Evolutionary conservation across 192 early-diverging fungal species (phyloP).

Genomic region (Backusella mclennaniae): DNA sequence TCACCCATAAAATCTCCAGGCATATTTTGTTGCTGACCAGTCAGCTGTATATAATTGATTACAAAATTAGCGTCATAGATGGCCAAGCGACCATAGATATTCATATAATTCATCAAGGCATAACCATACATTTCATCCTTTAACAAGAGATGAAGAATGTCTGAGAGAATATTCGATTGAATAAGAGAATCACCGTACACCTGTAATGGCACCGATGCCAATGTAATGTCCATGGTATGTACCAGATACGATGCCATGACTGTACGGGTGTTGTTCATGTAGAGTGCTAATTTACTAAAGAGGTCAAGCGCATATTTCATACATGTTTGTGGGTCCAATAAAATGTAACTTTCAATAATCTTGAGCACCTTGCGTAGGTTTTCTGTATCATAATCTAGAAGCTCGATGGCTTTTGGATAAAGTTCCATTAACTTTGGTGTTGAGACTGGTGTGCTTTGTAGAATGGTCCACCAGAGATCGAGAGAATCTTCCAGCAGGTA

Average conservation of each 20-base stretch:
- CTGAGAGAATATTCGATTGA: constrained; percentile 53
- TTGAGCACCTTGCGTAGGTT: constrained; percentile 70
- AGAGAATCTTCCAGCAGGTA: constrained; percentile 89
- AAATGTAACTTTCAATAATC: constrained; percentile 83
- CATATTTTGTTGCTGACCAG: constrained; percentile 43
- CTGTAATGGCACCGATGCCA: constrained; percentile 47
- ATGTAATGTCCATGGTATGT: constrained; percentile 56
- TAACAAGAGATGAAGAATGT: constrained; percentile 54
- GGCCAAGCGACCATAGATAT: constrained; percentile 59
- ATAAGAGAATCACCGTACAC: constrained; percentile 51
- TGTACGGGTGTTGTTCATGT: constrained; percentile 38
- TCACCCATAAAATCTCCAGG: constrained; percentile 43
- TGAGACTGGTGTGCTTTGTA: constrained; percentile 63
- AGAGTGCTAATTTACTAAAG: background rate
- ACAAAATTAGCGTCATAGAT: constrained; percentile 58
- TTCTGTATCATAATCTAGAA: constrained; percentile 78
- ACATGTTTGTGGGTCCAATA: constrained; percentile 39
- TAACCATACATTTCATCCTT: constrained; percentile 54
- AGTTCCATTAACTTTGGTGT: constrained; percentile 59
- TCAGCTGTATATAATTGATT: constrained; percentile 44
- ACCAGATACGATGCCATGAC: constrained; percentile 56
- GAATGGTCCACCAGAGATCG: constrained; percentile 84
- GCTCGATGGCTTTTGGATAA: constrained; percentile 53
- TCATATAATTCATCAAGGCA: constrained; percentile 62
- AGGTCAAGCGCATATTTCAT: background rate